A percentile compares a stretch with the other conserved stretches of the same genome.
Conservation (phyloP, 176 grass and related monocot genomes). For the Avena eriantha region DNA sequence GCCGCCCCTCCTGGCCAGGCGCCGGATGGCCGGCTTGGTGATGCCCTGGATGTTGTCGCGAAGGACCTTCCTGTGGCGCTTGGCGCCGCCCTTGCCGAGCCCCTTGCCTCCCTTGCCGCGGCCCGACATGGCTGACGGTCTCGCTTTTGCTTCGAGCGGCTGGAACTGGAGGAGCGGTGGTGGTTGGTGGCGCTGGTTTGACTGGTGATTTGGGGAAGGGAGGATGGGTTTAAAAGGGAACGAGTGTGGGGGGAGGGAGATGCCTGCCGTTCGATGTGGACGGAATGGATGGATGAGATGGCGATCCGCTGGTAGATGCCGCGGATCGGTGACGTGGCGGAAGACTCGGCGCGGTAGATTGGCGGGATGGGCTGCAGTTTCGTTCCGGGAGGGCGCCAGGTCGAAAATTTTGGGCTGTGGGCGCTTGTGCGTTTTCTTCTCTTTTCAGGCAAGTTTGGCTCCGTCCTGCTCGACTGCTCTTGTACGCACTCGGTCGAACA, state of each 20-base stretch:
- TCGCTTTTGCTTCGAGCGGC: neutral
- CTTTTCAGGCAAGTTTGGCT: too few relatives aligned
- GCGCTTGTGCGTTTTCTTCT: too few relatives aligned
- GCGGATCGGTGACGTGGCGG: conserved; percentile 28
- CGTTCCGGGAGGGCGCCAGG: too few relatives aligned
- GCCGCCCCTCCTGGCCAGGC: conserved; percentile 50
- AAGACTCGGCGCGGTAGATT: neutral
- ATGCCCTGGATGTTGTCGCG: conserved; percentile 65
- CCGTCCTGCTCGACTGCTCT: too few relatives aligned
- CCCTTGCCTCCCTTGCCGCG: conserved; percentile 60
- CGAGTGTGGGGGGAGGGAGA: neutral
- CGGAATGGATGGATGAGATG: neutral
- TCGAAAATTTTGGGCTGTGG: too few relatives aligned
- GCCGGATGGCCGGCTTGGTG: conserved; percentile 61
- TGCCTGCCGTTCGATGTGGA: neutral
- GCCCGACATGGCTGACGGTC: conserved; percentile 19
- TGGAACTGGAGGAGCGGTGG: neutral
- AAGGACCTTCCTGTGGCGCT: conserved; percentile 53
- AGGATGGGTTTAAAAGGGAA: neutral
- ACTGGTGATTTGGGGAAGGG: neutral
- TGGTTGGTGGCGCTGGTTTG: neutral
- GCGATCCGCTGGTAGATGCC: neutral
- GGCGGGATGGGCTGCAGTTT: too few relatives aligned
- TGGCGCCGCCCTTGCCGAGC: conserved; percentile 55
- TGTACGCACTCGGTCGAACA: too few relatives aligned